Conservation (phyloP, 345 rosid genomes). For the Mangifera indica region DNA sequence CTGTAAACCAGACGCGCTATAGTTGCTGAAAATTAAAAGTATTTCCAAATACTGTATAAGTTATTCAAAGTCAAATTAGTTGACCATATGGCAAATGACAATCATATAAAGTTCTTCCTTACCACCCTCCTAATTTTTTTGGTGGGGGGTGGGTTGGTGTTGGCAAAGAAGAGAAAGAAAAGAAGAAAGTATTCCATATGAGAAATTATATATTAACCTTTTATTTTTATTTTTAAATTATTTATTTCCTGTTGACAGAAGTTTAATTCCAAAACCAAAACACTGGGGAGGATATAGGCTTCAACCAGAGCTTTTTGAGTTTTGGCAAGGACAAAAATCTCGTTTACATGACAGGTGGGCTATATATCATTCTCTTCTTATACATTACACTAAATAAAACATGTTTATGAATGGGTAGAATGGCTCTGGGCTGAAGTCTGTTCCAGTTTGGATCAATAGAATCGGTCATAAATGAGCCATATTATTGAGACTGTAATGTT, state of each 20-base stretch:
- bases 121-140: background rate
- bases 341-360: conserved; percentile 75
- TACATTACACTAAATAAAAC: background rate
- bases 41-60: background rate
- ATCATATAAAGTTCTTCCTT: background rate
- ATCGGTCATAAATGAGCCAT: background rate
- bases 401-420: background rate
- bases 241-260: conserved; percentile 41
- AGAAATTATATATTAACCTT: conserved; percentile 2
- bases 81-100: background rate
- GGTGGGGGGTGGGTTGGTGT: too few relatives aligned
- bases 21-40: too few relatives aligned
- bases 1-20: background rate
- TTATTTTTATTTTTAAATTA: too few relatives aligned
- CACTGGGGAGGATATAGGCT: conserved; percentile 96
- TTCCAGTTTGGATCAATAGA: background rate
- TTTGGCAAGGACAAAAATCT: conserved; percentile 94
- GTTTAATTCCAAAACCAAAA: conserved; percentile 79
- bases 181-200: background rate
- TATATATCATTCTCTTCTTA: background rate
- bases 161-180: background rate
- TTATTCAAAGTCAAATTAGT: background rate
- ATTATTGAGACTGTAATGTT: too few relatives aligned
- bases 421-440: conserved; percentile 1
- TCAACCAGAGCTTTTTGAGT: conserved; percentile 73